These are phyloP conservation scores for Fragaria nilgerrensis DNA, from an alignment of 306 rosid species.

Conservation along the genomic window DNA sequence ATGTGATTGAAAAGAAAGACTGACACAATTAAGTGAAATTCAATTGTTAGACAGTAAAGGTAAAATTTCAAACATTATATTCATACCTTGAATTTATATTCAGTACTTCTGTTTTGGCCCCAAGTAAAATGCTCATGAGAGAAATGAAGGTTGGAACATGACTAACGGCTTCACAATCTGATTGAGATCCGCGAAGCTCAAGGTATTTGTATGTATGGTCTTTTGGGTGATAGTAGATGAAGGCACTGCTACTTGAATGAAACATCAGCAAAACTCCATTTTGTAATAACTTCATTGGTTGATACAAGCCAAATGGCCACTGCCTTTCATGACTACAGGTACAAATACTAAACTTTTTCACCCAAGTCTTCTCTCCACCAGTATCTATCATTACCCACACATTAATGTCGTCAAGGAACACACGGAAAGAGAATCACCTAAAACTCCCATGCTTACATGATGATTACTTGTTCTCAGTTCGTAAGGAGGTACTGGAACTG, in stretches of 20 bases:
- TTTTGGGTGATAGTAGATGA: slow-evolving; percentile 9
- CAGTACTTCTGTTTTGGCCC: not conserved
- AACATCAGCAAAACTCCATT: slow-evolving; percentile 1
- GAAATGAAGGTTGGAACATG: slow-evolving; percentile 17
- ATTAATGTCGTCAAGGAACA: not conserved
- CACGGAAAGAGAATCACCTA: slow-evolving; percentile 8
- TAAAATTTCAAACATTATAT: not conserved
- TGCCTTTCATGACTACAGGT: not conserved
- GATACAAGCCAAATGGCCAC: slow-evolving; percentile 1
- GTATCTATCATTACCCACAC: slow-evolving; percentile 6
- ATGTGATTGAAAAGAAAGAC: not conserved
- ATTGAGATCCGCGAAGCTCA: not conserved
- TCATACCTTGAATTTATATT: not conserved
- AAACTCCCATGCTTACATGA: not conserved
- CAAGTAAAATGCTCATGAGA: slow-evolving; percentile 1
- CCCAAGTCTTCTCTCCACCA: slow-evolving; percentile 2
- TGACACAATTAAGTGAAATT: not conserved
- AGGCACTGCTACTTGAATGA: not conserved
- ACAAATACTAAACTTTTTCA: not conserved
- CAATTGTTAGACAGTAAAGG: not conserved
- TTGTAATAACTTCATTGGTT: slow-evolving; percentile 1
- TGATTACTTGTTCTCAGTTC: not conserved
- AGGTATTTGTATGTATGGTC: not conserved
- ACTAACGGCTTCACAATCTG: not conserved
- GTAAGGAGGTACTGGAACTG: slow-evolving; percentile 1